Conservation (phyloP, 306 rosid genomes). For the Biancaea sappan region DNA sequence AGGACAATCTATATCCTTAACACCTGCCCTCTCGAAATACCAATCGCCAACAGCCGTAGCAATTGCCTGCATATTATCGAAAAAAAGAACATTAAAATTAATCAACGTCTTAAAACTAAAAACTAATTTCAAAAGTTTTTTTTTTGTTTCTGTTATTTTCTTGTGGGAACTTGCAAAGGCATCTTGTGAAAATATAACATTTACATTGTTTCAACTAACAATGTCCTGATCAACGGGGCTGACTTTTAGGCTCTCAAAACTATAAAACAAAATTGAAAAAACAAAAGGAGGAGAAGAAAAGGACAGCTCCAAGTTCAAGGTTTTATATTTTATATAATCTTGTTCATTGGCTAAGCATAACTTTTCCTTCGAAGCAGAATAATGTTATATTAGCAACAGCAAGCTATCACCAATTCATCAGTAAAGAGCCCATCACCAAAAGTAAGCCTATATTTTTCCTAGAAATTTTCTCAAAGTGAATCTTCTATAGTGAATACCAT, state of each 20-base stretch:
- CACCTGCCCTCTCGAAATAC: constrained; percentile 76
- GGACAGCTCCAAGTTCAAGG: neutral
- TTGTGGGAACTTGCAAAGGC: too few relatives aligned
- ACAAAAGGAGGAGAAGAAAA: too few relatives aligned
- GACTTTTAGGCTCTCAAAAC: too few relatives aligned
- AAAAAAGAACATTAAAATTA: constrained; percentile 26
- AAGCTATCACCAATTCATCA: neutral
- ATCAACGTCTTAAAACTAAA: neutral
- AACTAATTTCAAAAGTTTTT: neutral
- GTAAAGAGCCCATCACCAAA: neutral
- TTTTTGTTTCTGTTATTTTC: neutral
- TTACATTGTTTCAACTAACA: too few relatives aligned
- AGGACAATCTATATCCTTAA: constrained; percentile 80
- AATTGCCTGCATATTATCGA: constrained; percentile 58
- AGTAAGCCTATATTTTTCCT: neutral
- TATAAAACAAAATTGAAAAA: too few relatives aligned
- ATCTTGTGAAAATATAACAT: too few relatives aligned
- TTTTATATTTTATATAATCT: neutral
- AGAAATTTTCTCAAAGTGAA: neutral
- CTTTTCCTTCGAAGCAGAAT: neutral
- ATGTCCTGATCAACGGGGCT: too few relatives aligned
- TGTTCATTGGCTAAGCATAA: neutral
- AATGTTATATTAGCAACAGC: neutral
- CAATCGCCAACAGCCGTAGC: constrained; percentile 93
- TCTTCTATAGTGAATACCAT: neutral